Conservation (phyloP, 371 early-diverging fungal genomes). For the Mortierella sp. region DNA sequence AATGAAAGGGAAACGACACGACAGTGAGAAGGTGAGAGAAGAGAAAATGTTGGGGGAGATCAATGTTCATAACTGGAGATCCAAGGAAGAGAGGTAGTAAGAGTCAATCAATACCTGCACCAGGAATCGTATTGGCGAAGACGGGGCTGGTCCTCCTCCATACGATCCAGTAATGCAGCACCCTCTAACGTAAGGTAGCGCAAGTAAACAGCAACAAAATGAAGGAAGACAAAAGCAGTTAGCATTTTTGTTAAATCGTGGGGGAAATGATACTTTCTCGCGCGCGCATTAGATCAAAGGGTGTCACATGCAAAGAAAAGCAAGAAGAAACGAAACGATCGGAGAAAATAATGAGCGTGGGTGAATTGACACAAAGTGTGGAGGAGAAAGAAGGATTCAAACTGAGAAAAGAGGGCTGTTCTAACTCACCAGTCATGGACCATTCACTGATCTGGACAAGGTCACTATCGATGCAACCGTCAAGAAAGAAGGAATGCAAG, state of each 20-base stretch:
- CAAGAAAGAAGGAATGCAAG: not conserved
- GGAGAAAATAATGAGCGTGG: conserved; percentile 12
- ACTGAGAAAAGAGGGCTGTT: not conserved
- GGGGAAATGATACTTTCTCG: not conserved
- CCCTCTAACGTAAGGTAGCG: conserved; percentile 26
- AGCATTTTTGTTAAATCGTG: not conserved
- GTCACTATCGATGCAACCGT: conserved; percentile 28
- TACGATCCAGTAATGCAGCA: conserved; percentile 32
- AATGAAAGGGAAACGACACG: not conserved
- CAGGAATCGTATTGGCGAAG: conserved; percentile 78
- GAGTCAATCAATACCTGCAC: conserved; percentile 61
- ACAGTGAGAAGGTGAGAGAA: not conserved
- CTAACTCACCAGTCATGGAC: conserved; percentile 33
- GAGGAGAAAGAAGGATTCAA: not conserved
- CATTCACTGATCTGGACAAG: conserved; percentile 48
- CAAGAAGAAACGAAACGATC: not conserved
- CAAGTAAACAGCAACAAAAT: not conserved
- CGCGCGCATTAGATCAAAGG: not conserved
- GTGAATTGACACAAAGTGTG: not conserved
- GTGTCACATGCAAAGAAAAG: not conserved
- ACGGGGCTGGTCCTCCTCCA: conserved; percentile 67
- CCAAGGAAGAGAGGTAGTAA: not conserved
- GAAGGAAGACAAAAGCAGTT: not conserved
- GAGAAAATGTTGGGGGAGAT: not conserved
- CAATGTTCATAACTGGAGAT: not conserved